Evolutionary conservation across 164 flowering plant species (phyloP).

Genomic region (Chloranthus sessilifolius): DNA sequence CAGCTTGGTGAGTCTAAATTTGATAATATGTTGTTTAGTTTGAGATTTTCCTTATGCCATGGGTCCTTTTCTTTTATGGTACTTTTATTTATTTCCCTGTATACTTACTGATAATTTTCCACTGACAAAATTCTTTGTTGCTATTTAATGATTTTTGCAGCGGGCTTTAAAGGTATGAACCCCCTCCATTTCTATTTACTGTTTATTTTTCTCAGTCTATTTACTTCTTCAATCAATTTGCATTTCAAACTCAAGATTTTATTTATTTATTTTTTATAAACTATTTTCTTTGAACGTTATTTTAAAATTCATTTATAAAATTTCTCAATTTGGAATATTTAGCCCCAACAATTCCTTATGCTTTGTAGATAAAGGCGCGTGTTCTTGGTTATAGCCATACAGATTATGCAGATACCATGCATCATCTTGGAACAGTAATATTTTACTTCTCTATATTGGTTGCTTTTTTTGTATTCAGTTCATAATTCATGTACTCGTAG

Average conservation of each 20-base stretch:
- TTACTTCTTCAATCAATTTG: neutral
- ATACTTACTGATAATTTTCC: neutral
- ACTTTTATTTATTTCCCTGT: neutral
- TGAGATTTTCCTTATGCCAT: no score
- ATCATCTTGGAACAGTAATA: slow-evolving; percentile 80
- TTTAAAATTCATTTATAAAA: no score
- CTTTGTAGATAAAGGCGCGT: slow-evolving; percentile 67
- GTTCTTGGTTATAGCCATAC: slow-evolving; percentile 63
- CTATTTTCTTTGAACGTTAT: no score
- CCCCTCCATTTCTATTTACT: neutral
- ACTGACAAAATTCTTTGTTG: slow-evolving; percentile 13
- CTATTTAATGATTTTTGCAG: slow-evolving; percentile 33
- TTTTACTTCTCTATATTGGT: slow-evolving; percentile 4
- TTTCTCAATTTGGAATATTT: slow-evolving; percentile 5
- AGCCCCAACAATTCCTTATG: slow-evolving; percentile 3
- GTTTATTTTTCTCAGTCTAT: neutral
- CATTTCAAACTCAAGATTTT: neutral
- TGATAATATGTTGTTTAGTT: no score
- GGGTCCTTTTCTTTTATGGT: no score
- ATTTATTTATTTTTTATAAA: no score
- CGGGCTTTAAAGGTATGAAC: slow-evolving; percentile 73
- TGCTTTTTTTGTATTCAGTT: neutral
- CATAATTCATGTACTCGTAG: no score
- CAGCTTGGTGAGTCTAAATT: no score
- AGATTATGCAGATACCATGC: slow-evolving; percentile 93